phyloP scores from a whole-genome alignment of 257 asterid species.

The Fraxinus pennsylvanica region DNA sequence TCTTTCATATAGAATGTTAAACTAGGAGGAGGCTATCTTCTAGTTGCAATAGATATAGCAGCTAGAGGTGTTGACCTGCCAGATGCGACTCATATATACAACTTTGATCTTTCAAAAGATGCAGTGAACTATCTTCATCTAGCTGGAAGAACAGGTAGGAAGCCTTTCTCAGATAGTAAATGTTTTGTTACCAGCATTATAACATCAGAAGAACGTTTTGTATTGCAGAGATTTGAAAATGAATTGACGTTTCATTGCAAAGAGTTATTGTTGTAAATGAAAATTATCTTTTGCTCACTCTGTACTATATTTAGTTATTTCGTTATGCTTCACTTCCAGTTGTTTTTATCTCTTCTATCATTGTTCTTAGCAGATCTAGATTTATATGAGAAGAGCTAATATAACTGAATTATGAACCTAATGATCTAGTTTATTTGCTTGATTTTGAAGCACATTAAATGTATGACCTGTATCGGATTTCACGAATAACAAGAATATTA shows the following conservation, averaged over 20 bases:
- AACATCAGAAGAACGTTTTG: constrained; percentile 78
- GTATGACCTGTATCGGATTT: neutral
- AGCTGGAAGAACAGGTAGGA: constrained; percentile 96
- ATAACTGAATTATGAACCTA: neutral
- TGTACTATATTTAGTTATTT: neutral
- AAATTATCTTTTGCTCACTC: constrained; percentile 6
- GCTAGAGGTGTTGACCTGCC: constrained; percentile 78
- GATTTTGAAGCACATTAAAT: no score
- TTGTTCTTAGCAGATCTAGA: neutral
- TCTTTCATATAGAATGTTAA: constrained; percentile 58
- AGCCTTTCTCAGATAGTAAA: constrained; percentile 79
- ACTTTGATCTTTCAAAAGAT: constrained; percentile 87
- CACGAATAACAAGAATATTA: constrained; percentile 13
- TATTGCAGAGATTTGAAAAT: constrained; percentile 77
- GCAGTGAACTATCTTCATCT: constrained; percentile 89
- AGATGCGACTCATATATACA: constrained; percentile 86
- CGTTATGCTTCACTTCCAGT: no score
- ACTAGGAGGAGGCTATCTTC: constrained; percentile 64
- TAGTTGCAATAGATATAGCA: constrained; percentile 75
- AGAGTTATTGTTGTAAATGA: constrained; percentile 49
- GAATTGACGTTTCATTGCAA: constrained; percentile 75
- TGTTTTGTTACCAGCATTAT: constrained; percentile 80
- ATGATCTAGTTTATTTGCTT: neutral
- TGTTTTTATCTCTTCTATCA: no score
- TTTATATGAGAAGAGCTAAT: neutral